Conservation (phyloP, 2,329 filamentous ascomycete species). For the Phialophora chinensis region DNA sequence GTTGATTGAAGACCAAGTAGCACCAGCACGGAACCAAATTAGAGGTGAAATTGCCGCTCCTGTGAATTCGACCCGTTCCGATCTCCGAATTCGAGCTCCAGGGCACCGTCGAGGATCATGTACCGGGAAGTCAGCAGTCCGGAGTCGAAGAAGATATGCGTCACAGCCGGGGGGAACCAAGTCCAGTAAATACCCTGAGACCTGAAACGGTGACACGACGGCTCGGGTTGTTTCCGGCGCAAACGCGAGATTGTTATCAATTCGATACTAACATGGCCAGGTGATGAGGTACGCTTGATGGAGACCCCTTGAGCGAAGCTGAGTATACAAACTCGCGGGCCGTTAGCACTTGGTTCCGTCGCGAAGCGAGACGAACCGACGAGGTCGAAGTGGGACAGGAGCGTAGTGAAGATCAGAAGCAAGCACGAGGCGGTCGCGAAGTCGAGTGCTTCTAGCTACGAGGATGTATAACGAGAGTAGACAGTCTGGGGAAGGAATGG, state of each 20-base stretch:
- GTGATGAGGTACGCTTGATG: conserved; percentile 11
- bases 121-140: conserved; percentile 12
- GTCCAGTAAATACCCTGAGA: conserved; percentile 10
- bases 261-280: conserved; percentile 21
- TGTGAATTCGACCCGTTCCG: conserved; percentile 13
- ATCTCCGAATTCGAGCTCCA: conserved; percentile 8
- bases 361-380: conserved; percentile 12
- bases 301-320: conserved; percentile 9
- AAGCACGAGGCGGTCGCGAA: background rate
- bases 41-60: conserved; percentile 1
- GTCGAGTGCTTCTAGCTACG: background rate
- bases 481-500: conserved; percentile 5
- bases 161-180: background rate
- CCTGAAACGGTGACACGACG: conserved; percentile 19
- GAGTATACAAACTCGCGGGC: conserved; percentile 20
- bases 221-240: conserved; percentile 9
- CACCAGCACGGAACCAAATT: background rate
- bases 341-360: conserved; percentile 18
- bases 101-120: conserved; percentile 15
- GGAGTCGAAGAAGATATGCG: conserved; percentile 3
- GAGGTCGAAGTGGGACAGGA: conserved; percentile 10
- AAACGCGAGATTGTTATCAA: conserved; percentile 18
- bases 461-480: conserved; percentile 9
- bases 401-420: conserved; percentile 6
- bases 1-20: background rate